These are phyloP conservation scores for Alternaria sp. DNA, from an alignment of 2,329 filamentous ascomycete species.

Conservation along the genomic window DNA sequence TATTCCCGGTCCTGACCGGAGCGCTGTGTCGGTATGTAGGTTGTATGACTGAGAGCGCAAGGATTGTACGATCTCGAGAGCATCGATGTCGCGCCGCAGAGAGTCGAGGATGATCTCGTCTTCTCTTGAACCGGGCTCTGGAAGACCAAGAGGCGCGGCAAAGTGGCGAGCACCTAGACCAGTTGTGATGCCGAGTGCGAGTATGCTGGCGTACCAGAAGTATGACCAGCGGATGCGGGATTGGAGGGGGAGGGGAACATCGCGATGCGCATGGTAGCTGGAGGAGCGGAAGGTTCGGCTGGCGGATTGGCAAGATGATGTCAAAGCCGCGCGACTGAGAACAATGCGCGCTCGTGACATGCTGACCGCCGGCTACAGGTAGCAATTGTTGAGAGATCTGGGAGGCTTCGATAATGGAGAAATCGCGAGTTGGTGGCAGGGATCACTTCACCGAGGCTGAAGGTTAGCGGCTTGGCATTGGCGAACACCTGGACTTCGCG, in stretches of 20 bases:
- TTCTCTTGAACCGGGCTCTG: constrained; percentile 35
- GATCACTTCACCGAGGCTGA: constrained; percentile 31
- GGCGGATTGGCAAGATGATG: background rate
- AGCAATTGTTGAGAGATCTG: constrained; percentile 5
- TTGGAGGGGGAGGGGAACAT: constrained; percentile 24
- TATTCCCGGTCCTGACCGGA: constrained; percentile 21
- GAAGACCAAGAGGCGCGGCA: constrained; percentile 32
- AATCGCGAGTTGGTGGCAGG: background rate
- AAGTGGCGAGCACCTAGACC: constrained; percentile 36
- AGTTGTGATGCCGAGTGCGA: constrained; percentile 30
- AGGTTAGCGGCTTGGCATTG: constrained; percentile 29
- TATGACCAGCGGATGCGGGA: constrained; percentile 38
- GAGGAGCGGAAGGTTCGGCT: background rate
- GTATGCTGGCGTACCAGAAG: constrained; percentile 41
- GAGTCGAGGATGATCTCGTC: constrained; percentile 38
- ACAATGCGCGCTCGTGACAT: constrained; percentile 32
- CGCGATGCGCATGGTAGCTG: constrained; percentile 10
- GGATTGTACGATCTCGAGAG: constrained; percentile 40
- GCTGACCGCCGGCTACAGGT: constrained; percentile 7
- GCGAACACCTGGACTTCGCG: background rate
- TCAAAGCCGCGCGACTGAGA: constrained; percentile 14
- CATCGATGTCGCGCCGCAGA: constrained; percentile 35
- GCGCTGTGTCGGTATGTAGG: constrained; percentile 30
- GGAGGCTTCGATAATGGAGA: background rate
- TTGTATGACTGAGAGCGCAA: constrained; percentile 39